Evolutionary conservation across 1,139 yeast genomes (phyloP).

Genomic region (Geotrichum australiense): DNA sequence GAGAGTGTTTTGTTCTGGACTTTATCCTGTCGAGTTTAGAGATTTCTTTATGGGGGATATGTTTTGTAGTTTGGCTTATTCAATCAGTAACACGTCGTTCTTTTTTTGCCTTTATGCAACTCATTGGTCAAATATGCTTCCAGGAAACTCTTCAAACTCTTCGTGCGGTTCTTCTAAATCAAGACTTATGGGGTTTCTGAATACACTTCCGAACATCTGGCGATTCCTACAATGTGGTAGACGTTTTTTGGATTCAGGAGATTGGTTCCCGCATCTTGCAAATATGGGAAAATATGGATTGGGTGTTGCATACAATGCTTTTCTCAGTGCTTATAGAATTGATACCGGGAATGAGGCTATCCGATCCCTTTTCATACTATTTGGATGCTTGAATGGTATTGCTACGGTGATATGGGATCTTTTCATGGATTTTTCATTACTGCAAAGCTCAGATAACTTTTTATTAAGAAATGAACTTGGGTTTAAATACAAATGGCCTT

Average conservation of each 20-base stretch:
- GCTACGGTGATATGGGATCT: conserved; percentile 79
- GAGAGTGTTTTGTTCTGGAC: conserved; percentile 71
- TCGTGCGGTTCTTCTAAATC: conserved; percentile 76
- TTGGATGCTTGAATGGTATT: conserved; percentile 69
- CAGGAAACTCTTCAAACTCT: conserved; percentile 42
- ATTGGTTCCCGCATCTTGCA: conserved; percentile 96
- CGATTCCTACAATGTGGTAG: conserved; percentile 84
- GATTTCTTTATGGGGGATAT: conserved; percentile 93
- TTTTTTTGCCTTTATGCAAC: conserved; percentile 76
- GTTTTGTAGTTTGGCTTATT: conserved; percentile 77
- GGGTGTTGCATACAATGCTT: conserved; percentile 60
- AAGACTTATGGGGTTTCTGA: conserved; percentile 68
- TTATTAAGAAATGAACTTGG: conserved; percentile 67
- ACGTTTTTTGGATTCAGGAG: conserved; percentile 89
- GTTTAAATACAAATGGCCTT: conserved; percentile 50
- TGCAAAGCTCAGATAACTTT: conserved; percentile 58
- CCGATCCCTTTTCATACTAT: conserved; percentile 56
- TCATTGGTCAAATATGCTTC: conserved; percentile 43
- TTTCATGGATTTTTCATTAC: conserved; percentile 90
- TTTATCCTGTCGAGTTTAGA: conserved; percentile 89
- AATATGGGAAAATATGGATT: conserved; percentile 72
- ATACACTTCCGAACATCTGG: conserved; percentile 83
- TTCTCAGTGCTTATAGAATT: conserved; percentile 77
- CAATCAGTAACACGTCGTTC: conserved; percentile 77
- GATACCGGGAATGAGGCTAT: conserved; percentile 38